Percentiles rank a stretch among this genome's conserved stretches.
phyloP scores from a whole-genome alignment of 2,329 filamentous ascomycete genomes.

The Penicillium brasilianum region DNA sequence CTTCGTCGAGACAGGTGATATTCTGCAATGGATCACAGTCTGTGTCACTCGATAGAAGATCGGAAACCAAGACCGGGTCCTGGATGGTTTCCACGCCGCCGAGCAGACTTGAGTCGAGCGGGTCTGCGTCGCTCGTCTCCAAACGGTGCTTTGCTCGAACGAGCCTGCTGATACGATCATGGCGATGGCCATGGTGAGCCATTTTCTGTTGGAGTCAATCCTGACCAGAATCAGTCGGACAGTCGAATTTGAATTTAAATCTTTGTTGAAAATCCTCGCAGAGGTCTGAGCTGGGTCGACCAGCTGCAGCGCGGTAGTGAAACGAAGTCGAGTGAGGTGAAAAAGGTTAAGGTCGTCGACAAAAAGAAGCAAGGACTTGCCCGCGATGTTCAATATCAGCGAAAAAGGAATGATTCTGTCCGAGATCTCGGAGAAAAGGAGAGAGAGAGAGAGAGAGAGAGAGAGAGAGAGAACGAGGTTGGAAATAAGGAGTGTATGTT shows the following conservation, averaged over 20 bases:
- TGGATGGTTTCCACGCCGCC: conserved; percentile 2
- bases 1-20: conserved; percentile 12
- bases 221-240: background rate
- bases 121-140: conserved; percentile 10
- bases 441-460: conserved; percentile 16
- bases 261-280: conserved; percentile 19
- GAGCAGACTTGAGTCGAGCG: conserved; percentile 5
- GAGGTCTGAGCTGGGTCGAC: conserved; percentile 26
- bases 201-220: conserved; percentile 18
- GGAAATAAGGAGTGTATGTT: conserved; percentile 13
- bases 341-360: background rate
- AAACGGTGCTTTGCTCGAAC: conserved; percentile 23
- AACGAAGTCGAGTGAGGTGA: conserved; percentile 7
- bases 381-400: conserved; percentile 5
- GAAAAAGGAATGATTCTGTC: conserved; percentile 11
- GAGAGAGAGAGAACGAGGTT: conserved; percentile 13
- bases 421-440: conserved; percentile 10
- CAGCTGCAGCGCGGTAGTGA: conserved; percentile 18
- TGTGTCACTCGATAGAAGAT: conserved; percentile 9
- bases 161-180: conserved; percentile 25
- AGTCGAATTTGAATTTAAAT: background rate
- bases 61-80: conserved; percentile 10
- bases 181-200: conserved; percentile 29
- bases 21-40: conserved; percentile 20
- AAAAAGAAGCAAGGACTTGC: conserved; percentile 25